phyloP scores from a whole-genome alignment of 1,284 basidiomycete genomes.

The Ceratobasidium sp. region DNA sequence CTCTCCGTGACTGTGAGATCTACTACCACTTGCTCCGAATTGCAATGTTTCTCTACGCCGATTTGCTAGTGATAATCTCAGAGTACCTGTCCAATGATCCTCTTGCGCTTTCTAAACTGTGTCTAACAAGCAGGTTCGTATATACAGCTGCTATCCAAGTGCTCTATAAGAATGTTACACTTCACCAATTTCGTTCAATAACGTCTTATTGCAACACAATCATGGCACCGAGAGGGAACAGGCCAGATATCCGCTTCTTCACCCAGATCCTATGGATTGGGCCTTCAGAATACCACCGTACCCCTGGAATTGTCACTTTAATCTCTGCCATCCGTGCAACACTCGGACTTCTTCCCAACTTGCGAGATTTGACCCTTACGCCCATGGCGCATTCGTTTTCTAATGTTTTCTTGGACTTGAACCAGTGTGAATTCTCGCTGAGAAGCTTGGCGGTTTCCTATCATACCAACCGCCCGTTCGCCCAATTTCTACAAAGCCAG shows the following conservation, averaged over 20 bases:
- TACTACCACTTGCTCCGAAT: background rate
- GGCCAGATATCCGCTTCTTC: background rate
- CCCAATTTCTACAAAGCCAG: constrained; percentile 32
- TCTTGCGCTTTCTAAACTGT: background rate
- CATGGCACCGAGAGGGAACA: background rate
- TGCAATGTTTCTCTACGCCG: constrained; percentile 25
- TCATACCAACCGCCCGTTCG: constrained; percentile 24
- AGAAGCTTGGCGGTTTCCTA: constrained; percentile 13
- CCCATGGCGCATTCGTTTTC: constrained; percentile 34
- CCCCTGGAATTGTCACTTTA: constrained; percentile 2
- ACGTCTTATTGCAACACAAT: constrained; percentile 13
- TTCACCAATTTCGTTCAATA: constrained; percentile 10
- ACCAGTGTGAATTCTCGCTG: background rate
- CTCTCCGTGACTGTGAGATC: too few species aligned
- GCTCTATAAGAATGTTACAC: constrained; percentile 19
- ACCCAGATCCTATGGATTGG: constrained; percentile 26
- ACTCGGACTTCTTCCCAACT: background rate
- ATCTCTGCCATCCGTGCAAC: constrained; percentile 2
- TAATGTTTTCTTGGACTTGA: constrained; percentile 11
- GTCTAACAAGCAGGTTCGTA: background rate
- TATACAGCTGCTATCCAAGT: constrained; percentile 4
- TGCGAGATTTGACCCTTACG: constrained; percentile 27
- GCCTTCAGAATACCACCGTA: constrained; percentile 11
- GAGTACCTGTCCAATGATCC: constrained; percentile 5
- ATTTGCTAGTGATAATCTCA: constrained; percentile 14